Evolutionary conservation across 2,329 filamentous ascomycete species (phyloP), one percentile per base, ranked within the genome.

Genomic region (Fusarium metavorans): DNA sequence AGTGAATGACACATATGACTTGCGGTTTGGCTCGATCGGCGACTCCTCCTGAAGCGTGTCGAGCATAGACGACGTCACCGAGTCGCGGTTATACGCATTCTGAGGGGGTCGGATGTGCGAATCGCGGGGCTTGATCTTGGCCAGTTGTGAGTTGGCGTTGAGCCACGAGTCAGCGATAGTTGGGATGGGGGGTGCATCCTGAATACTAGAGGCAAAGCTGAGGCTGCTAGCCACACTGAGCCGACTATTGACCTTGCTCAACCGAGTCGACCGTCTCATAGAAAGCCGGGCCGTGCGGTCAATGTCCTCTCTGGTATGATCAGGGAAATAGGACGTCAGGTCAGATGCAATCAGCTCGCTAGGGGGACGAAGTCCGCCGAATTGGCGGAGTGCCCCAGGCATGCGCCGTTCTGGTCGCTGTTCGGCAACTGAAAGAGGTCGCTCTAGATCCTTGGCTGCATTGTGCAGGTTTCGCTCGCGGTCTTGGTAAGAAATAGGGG

Each of bases 321-420:
- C 95, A 0, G 97, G 97, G 88, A 99, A 99, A 86, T 98, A 99
- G 0, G 95, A 97, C 2, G 95, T 97, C 69, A 99, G 87, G 81
- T 99, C 97, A 25, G 97, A 97, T 30, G 96, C 96, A 80, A 99
- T 99, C 81, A 99, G 90, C 85, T 99, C 97, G 85, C 96, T 98
- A 2, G 97, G 97, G 20, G 97, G 97, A 77, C 97, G 90, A 74
- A 97, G 92, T 37, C 96, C 96, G 78, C 97, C 97, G 84, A 98
- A 98, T 74, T 93, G 93, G 74, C 93, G 92, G 54, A 95, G 86
- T 32, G 91, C 66, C 23, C 73, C 87, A 34, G 84, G 85, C 79
- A 90, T 91, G 68, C 85, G 85, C 43, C 80, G 82, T 56, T 80
- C 83, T 54, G 87, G 85, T 56, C 86, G 82, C 25, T 82, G 80